Evolutionary conservation across 2,329 filamentous ascomycete genomes (phyloP), one percentile per base, ranked within the genome.

Genomic region (Ophiostoma ips): DNA sequence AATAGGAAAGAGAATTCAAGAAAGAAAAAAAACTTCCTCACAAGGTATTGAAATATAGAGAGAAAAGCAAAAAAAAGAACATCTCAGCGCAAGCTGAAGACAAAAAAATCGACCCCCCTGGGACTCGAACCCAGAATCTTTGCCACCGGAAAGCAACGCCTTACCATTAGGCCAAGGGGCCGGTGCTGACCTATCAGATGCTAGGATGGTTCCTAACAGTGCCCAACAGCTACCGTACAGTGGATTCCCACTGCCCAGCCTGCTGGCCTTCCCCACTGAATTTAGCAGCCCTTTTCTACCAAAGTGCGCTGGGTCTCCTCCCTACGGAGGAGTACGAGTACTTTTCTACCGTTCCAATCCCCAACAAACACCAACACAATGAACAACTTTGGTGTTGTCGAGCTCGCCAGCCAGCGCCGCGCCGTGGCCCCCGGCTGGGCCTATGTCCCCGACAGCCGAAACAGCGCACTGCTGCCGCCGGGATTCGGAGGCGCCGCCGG

Each of bases 361-460:
- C 15, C 48, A 13, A 50, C 51, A 24, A 33, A 24, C 40, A 30
- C 50, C 37, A 31, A 30, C 53, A 62, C 49, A 44, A 81, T 79
- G 74, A 76, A 79, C 61, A 79, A 81, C 59, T 83, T 83, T 57
- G 83, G 85, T 59, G 87, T 96, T 59, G 81, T 94, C 66, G 83
- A 94, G 58, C 71, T 95, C 51, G 84, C 87, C 34, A 80, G 78
- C 60, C 71, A 79, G 28, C 79, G 79, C 54, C 80, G 79, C 15
- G 77, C 78, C 41, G 71, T 76, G 41, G 84, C 87, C 1, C 88
- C 90, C 1, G 90, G 90, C 60, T 96, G 88, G 84, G 87, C 87
- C 12, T 95, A 95, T 63, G 86, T 95, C 1, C 81, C 88, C 30
- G 87, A 95, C 61, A 81, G 30, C 35, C 33, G 38, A 35, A 41